phyloP scores from a whole-genome alignment of 2,329 filamentous ascomycete species.

The Stromatinia cepivora region DNA sequence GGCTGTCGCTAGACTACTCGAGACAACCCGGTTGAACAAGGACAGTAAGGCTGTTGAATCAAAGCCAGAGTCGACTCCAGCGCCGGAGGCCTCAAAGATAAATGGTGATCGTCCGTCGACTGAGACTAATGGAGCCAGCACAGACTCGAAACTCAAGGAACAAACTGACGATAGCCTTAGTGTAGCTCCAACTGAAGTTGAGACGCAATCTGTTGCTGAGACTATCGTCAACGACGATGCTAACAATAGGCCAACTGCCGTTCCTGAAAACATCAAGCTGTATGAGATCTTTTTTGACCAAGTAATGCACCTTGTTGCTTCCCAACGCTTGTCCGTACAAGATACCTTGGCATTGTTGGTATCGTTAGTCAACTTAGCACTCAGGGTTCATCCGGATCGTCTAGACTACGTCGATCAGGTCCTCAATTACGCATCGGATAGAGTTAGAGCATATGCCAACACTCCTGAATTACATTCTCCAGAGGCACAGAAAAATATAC shows the following conservation, averaged over 20 bases:
- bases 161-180: conserved; percentile 47
- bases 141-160: conserved; percentile 43
- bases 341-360: conserved; percentile 92
- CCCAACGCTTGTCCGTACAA: conserved; percentile 86
- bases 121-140: conserved; percentile 34
- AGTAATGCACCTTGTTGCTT: conserved; percentile 89
- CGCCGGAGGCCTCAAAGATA: conserved; percentile 32
- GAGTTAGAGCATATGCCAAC: conserved; percentile 86
- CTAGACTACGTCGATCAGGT: conserved; percentile 96
- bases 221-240: conserved; percentile 44
- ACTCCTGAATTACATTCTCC: conserved; percentile 93
- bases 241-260: conserved; percentile 49
- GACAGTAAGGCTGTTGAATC: conserved; percentile 43
- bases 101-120: conserved; percentile 39
- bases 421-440: conserved; percentile 80
- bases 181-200: conserved; percentile 46
- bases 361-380: conserved; percentile 87
- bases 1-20: conserved; percentile 73
- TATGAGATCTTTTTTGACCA: conserved; percentile 98
- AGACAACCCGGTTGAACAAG: conserved; percentile 72
- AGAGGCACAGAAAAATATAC: conserved; percentile 81
- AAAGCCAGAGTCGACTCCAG: conserved; percentile 13
- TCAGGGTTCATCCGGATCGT: conserved; percentile 92
- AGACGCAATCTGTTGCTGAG: conserved; percentile 25
- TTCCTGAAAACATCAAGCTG: conserved; percentile 78